Percentiles rank a stretch among this genome's conserved stretches.
These are phyloP conservation scores for Hamamelis virginiana DNA, from an alignment of 164 flowering plant species.

Conservation along the genomic window DNA sequence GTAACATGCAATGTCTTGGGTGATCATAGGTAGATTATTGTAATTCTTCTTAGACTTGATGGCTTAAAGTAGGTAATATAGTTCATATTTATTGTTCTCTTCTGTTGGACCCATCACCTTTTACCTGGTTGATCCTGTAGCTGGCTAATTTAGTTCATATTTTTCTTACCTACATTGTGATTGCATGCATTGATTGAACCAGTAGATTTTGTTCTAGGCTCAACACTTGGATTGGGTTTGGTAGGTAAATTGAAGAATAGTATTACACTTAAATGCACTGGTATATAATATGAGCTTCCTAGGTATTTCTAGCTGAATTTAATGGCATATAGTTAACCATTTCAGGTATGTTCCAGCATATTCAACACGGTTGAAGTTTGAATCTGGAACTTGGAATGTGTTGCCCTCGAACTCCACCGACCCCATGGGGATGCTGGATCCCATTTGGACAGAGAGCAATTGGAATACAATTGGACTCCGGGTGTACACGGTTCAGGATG, in stretches of 20 bases:
- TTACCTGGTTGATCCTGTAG: too few relatives aligned
- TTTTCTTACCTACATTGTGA: too few relatives aligned
- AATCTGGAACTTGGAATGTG: slow-evolving; percentile 61
- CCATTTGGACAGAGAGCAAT: slow-evolving; percentile 95
- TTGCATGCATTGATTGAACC: neutral
- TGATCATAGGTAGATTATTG: too few relatives aligned
- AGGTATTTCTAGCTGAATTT: neutral
- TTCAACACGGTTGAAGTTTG: slow-evolving; percentile 79
- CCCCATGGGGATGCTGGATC: slow-evolving; percentile 64
- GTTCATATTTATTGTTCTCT: too few relatives aligned
- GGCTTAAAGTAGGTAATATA: too few relatives aligned
- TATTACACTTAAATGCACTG: neutral
- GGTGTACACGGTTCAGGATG: slow-evolving; percentile 58
- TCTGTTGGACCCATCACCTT: too few relatives aligned
- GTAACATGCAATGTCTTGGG: too few relatives aligned
- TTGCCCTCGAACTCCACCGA: slow-evolving; percentile 66
- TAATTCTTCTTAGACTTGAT: too few relatives aligned
- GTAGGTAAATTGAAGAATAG: neutral
- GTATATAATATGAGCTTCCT: neutral
- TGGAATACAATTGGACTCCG: slow-evolving; percentile 72
- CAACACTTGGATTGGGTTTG: neutral
- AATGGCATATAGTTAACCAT: neutral
- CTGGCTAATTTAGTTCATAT: too few relatives aligned
- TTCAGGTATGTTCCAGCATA: slow-evolving; percentile 94
- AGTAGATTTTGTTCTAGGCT: neutral